phyloP scores from a whole-genome alignment of 805 yeast species.

The Saccharomyces jurei region DNA sequence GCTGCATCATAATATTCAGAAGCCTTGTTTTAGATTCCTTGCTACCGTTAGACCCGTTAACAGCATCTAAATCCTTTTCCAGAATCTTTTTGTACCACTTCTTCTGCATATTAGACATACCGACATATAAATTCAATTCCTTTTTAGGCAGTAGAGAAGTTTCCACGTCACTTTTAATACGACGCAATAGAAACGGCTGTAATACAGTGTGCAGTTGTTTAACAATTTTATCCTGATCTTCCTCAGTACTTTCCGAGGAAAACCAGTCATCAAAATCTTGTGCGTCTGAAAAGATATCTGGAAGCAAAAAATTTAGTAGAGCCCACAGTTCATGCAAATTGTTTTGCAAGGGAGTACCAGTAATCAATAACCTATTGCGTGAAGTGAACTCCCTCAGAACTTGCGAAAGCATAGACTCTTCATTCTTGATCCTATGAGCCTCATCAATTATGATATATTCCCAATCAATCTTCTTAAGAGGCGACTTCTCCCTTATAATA shows the following conservation, averaged over 20 bases:
- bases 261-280: conserved; percentile 75
- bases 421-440: conserved; percentile 77
- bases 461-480: conserved; percentile 63
- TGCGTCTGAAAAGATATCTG: conserved; percentile 69
- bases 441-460: conserved; percentile 70
- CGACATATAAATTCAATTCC: conserved; percentile 64
- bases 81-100: conserved; percentile 69
- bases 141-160: conserved; percentile 67
- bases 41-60: conserved; percentile 71
- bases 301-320: conserved; percentile 61
- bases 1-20: conserved; percentile 74
- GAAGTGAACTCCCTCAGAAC: conserved; percentile 67
- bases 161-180: conserved; percentile 77
- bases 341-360: conserved; percentile 79
- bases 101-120: conserved; percentile 73
- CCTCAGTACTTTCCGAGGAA: conserved; percentile 34
- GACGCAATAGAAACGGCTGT: conserved; percentile 65
- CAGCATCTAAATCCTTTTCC: conserved; percentile 78
- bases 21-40: conserved; percentile 69
- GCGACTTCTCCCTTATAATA: conserved; percentile 64
- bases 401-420: conserved; percentile 63
- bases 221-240: conserved; percentile 45
- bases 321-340: conserved; percentile 81
- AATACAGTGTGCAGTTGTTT: conserved; percentile 68
- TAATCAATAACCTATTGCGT: conserved; percentile 59